Percentiles rank a stretch among this genome's conserved stretches.
phyloP scores from a whole-genome alignment of 2,329 filamentous ascomycete genomes.

The Colletotrichum sp. region DNA sequence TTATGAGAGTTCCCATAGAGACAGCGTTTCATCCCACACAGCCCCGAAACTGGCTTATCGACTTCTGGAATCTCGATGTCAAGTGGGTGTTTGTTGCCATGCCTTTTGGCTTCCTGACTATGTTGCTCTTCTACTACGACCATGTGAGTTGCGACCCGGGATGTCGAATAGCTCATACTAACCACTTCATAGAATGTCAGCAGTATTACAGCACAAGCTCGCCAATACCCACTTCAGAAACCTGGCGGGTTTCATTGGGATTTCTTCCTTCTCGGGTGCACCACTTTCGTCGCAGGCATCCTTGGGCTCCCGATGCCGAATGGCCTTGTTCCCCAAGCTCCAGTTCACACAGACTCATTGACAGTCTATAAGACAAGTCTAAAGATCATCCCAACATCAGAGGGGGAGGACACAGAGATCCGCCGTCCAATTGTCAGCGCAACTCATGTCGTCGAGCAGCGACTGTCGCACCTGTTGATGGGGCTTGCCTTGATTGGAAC shows the following conservation, averaged over 20 bases:
- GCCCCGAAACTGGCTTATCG: conserved; percentile 51
- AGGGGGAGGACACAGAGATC: conserved; percentile 43
- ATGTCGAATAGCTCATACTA: not conserved
- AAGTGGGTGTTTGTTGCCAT: conserved; percentile 59
- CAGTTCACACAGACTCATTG: conserved; percentile 62
- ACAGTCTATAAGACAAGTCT: conserved; percentile 44
- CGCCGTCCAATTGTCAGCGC: conserved; percentile 47
- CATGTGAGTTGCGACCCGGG: conserved; percentile 39
- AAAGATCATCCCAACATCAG: conserved; percentile 45
- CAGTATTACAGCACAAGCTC: conserved; percentile 60
- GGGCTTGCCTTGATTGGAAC: conserved; percentile 54
- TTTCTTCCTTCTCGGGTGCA: conserved; percentile 61
- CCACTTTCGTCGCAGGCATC: conserved; percentile 59
- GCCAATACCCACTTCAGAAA: conserved; percentile 60
- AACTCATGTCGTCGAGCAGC: conserved; percentile 59
- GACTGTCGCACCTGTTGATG: conserved; percentile 60
- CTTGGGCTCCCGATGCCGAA: conserved; percentile 63
- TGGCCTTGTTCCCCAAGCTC: conserved; percentile 62
- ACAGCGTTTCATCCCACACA: conserved; percentile 52
- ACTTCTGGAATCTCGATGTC: conserved; percentile 56
- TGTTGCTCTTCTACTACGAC: conserved; percentile 62
- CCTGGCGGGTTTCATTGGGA: conserved; percentile 68
- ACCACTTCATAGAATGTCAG: conserved; percentile 46
- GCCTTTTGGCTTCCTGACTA: conserved; percentile 58
- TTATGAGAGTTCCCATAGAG: conserved; percentile 45